Conservation (phyloP, 2,329 filamentous ascomycete species). For the Lasiodiplodia sp. region DNA sequence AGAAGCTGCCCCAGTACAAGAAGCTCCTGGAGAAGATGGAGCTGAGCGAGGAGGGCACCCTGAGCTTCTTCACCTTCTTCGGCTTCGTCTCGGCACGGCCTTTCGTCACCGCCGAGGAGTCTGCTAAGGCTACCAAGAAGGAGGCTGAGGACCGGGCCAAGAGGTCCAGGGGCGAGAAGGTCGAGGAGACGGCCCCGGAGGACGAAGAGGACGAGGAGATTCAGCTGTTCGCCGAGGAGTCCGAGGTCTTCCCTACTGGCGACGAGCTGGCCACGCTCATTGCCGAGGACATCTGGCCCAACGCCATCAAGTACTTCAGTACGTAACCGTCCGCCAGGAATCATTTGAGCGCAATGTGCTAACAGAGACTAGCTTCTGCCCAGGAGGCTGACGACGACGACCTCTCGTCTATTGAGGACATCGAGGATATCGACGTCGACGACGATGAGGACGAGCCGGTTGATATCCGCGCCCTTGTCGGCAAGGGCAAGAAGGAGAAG, state of each 20-base stretch:
- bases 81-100: constrained; percentile 72
- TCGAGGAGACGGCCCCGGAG: constrained; percentile 55
- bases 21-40: constrained; percentile 62
- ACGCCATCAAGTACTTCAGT: constrained; percentile 92
- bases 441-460: constrained; percentile 61
- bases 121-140: constrained; percentile 65
- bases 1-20: constrained; percentile 62
- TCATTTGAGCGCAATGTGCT: background rate
- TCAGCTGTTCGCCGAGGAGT: constrained; percentile 67
- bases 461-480: constrained; percentile 56
- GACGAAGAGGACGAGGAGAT: constrained; percentile 66
- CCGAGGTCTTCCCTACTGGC: constrained; percentile 87
- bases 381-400: constrained; percentile 75
- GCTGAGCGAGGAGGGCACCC: constrained; percentile 66
- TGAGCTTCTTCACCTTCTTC: constrained; percentile 91
- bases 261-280: constrained; percentile 82
- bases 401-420: constrained; percentile 73
- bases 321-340: constrained; percentile 50
- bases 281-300: constrained; percentile 87
- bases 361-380: constrained; percentile 52
- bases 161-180: constrained; percentile 49
- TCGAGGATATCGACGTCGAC: constrained; percentile 57
- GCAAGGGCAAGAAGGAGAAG: constrained; percentile 57
- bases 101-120: constrained; percentile 76
- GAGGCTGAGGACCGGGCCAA: constrained; percentile 65